These are phyloP conservation scores for Cladosporium oxysporum DNA, from an alignment of 2,329 filamentous ascomycete genomes.

Conservation along the genomic window DNA sequence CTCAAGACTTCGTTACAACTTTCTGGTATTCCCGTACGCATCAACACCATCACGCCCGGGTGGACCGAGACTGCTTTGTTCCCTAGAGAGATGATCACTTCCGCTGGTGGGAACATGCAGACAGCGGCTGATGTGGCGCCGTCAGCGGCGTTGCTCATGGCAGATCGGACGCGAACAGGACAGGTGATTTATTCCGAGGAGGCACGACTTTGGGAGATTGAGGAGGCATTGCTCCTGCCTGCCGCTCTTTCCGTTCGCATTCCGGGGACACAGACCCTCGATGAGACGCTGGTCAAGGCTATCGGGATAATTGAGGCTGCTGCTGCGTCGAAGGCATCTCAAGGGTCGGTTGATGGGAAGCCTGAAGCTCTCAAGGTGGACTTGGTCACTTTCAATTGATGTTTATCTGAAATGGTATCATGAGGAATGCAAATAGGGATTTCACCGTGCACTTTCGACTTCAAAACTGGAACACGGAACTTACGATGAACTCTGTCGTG, in stretches of 20 bases:
- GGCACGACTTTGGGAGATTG: slow-evolving; percentile 56
- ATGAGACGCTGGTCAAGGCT: slow-evolving; percentile 2
- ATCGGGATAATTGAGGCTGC: neutral
- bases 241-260: slow-evolving; percentile 22
- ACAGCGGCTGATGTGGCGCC: slow-evolving; percentile 51
- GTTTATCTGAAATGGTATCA: neutral
- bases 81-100: slow-evolving; percentile 42
- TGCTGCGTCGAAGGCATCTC: neutral
- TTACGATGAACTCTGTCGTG: neutral
- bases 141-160: slow-evolving; percentile 53
- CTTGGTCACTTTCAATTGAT: neutral
- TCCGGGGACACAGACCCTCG: neutral
- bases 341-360: neutral
- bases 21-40: slow-evolving; percentile 48
- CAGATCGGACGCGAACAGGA: slow-evolving; percentile 50
- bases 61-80: slow-evolving; percentile 58
- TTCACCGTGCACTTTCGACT: neutral
- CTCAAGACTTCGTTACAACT: slow-evolving; percentile 43
- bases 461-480: neutral
- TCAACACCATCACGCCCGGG: slow-evolving; percentile 58
- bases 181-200: slow-evolving; percentile 55
- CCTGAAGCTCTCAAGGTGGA: neutral
- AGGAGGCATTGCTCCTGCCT: slow-evolving; percentile 42
- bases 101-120: slow-evolving; percentile 48
- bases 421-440: neutral